Evolutionary conservation across 202 grass and related monocot genomes (phyloP).

Genomic region (Setaria italica): DNA sequence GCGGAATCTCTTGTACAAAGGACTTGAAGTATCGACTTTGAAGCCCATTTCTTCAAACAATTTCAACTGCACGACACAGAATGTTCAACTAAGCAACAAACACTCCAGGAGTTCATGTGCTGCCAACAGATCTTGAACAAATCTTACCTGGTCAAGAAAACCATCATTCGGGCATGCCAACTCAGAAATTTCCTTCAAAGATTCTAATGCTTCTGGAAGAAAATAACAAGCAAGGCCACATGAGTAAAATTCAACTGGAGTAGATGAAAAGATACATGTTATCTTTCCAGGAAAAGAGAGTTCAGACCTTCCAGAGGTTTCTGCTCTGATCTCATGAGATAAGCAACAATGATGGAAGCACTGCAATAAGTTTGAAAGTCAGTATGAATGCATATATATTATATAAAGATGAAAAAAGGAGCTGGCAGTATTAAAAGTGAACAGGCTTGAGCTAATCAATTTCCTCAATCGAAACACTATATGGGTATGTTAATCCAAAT

Average conservation of each 20-base stretch:
- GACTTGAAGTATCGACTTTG: constrained; percentile 74
- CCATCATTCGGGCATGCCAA: constrained; percentile 79
- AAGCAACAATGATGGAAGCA: constrained; percentile 74
- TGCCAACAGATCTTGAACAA: constrained; percentile 23
- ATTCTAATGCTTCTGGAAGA: constrained; percentile 80
- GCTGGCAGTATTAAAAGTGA: not conserved
- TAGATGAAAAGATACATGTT: not conserved
- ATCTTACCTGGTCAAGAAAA: constrained; percentile 85
- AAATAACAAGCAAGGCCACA: constrained; percentile 22
- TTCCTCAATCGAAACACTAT: not conserved
- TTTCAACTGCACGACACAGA: constrained; percentile 67
- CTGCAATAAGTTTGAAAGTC: constrained; percentile 53
- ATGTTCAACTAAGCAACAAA: constrained; percentile 25
- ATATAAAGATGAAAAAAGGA: not conserved
- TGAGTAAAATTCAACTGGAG: constrained; percentile 18
- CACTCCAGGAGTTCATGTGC: constrained; percentile 3
- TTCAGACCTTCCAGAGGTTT: constrained; percentile 84
- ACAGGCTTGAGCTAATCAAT: not conserved
- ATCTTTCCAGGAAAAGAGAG: constrained; percentile 17
- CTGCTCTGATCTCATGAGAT: constrained; percentile 91
- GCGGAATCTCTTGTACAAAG: constrained; percentile 84
- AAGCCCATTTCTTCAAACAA: constrained; percentile 97
- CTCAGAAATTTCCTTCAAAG: constrained; percentile 69
- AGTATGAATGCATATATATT: constrained; percentile 19
- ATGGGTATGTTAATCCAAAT: not conserved